These are phyloP conservation scores for Botrytis porri DNA, from an alignment of 2,329 filamentous ascomycete species.

Conservation along the genomic window DNA sequence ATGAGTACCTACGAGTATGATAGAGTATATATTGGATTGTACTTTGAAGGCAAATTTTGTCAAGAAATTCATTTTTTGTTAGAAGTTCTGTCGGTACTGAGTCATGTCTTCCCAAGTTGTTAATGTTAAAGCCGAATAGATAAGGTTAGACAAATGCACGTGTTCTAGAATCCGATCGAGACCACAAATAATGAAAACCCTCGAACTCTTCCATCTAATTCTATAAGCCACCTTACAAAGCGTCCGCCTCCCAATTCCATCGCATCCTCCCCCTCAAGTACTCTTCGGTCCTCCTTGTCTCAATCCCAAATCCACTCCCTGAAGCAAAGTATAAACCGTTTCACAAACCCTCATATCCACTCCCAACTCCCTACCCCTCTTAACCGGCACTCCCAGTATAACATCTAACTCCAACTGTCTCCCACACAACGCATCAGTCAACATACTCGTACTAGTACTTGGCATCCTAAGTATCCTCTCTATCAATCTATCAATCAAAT, in stretches of 20 bases:
- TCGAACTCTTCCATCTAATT: background rate
- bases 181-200: background rate
- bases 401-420: conserved; percentile 60
- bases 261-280: background rate
- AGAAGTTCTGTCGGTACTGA: background rate
- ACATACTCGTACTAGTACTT: conserved; percentile 51
- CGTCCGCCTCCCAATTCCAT: accelerated
- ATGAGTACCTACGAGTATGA: too few relatives aligned
- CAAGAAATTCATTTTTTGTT: background rate
- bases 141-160: background rate
- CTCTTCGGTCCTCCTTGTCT: background rate
- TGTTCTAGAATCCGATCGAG: background rate
- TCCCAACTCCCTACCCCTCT: conserved; percentile 52
- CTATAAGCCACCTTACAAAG: background rate
- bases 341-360: conserved; percentile 52
- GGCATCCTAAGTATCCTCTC: conserved; percentile 48
- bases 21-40: background rate
- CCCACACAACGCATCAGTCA: conserved; percentile 54
- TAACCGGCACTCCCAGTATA: conserved; percentile 58
- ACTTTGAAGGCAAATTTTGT: accelerated
- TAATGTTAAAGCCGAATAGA: background rate
- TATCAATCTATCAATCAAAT: conserved; percentile 47
- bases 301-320: conserved; percentile 27
- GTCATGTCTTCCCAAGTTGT: background rate
- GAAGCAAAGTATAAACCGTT: conserved; percentile 39